These are phyloP conservation scores for Aspergillus sp. DNA, from an alignment of 2,329 filamentous ascomycete species.

Conservation along the genomic window DNA sequence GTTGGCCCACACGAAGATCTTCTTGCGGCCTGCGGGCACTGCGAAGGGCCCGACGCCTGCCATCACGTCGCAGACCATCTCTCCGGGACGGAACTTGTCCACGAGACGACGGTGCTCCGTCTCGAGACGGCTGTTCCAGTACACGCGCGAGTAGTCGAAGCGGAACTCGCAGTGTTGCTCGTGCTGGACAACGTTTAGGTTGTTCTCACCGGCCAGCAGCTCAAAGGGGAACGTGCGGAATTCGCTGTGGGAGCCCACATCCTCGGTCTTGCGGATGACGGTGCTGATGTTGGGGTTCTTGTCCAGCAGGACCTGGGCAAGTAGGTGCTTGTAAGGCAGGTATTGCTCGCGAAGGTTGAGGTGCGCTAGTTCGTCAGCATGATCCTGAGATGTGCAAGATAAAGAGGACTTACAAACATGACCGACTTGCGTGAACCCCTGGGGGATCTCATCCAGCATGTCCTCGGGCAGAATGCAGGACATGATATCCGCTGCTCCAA, in stretches of 20 bases:
- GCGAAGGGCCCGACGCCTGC: slow-evolving; percentile 95
- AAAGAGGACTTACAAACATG: slow-evolving; percentile 67
- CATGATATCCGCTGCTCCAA: slow-evolving; percentile 72
- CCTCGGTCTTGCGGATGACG: slow-evolving; percentile 93
- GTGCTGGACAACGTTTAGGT: slow-evolving; percentile 79
- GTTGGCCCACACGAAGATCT: slow-evolving; percentile 93
- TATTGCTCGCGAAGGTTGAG: slow-evolving; percentile 85
- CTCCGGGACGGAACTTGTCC: slow-evolving; percentile 73
- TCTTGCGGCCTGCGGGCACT: slow-evolving; percentile 83
- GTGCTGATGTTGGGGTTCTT: slow-evolving; percentile 82
- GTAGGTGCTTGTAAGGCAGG: slow-evolving; percentile 80
- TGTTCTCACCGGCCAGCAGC: slow-evolving; percentile 76
- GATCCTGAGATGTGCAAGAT: not conserved
- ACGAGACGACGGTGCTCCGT: slow-evolving; percentile 84
- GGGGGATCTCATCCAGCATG: slow-evolving; percentile 76
- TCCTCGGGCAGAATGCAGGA: slow-evolving; percentile 77
- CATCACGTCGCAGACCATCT: slow-evolving; percentile 96
- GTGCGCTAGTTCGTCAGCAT: slow-evolving; percentile 62
- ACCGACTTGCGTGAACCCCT: slow-evolving; percentile 84
- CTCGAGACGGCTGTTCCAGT: slow-evolving; percentile 94
- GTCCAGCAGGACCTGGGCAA: slow-evolving; percentile 82
- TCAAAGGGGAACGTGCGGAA: slow-evolving; percentile 95
- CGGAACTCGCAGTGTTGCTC: slow-evolving; percentile 84
- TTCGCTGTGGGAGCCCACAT: slow-evolving; percentile 80
- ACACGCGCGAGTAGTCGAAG: slow-evolving; percentile 95